Evolutionary conservation across 1,139 yeast species (phyloP).

Genomic region (Chernovozyma sophiae-reginae): DNA sequence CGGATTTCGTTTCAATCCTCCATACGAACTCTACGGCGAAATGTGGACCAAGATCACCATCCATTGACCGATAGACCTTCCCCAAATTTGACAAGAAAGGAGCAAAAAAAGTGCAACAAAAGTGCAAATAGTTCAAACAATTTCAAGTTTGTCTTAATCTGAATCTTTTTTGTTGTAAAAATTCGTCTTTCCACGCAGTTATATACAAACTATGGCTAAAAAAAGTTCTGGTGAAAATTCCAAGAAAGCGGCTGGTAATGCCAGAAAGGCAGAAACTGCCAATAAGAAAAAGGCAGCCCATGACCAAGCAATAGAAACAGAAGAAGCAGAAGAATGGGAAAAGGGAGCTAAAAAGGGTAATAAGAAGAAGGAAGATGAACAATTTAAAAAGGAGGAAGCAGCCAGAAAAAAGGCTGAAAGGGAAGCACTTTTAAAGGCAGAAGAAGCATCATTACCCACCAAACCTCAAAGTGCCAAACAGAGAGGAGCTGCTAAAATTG

Average conservation of each 20-base stretch:
- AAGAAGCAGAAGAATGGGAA: conserved; percentile 65
- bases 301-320: conserved; percentile 43
- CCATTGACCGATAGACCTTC: too few relatives aligned
- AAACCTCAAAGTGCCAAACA: conserved; percentile 52
- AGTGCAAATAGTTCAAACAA: too few relatives aligned
- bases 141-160: too few relatives aligned
- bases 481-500: conserved; percentile 71
- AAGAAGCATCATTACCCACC: conserved; percentile 58
- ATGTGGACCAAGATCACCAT: too few relatives aligned
- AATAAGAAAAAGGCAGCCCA: conserved; percentile 57
- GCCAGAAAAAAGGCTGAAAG: conserved; percentile 63
- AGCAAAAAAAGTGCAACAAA: too few relatives aligned
- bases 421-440: conserved; percentile 56
- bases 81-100: too few relatives aligned
- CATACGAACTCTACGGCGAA: background rate
- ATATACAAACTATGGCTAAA: conserved; percentile 46
- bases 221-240: conserved; percentile 52
- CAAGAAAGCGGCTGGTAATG: conserved; percentile 67
- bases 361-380: conserved; percentile 65
- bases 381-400: conserved; percentile 59
- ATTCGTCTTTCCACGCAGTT: background rate
- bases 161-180: too few relatives aligned
- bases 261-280: conserved; percentile 66
- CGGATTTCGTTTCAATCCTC: background rate
- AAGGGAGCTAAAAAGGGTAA: conserved; percentile 68